These are phyloP conservation scores for Solanum chacoense DNA, from an alignment of 305 asterid species.

Conservation along the genomic window DNA sequence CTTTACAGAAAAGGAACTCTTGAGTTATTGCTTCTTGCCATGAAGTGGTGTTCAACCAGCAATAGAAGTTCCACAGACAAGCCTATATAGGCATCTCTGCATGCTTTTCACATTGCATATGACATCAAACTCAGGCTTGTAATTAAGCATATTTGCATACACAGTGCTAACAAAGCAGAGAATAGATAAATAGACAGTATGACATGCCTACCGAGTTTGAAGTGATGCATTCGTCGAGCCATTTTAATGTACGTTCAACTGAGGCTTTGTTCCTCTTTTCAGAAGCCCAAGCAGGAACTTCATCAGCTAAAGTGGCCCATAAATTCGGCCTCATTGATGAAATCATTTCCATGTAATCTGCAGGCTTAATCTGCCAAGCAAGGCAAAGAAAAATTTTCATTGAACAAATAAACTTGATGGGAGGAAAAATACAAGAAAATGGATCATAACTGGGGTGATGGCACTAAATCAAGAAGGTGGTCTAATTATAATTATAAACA, in stretches of 20 bases:
- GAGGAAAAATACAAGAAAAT: background rate
- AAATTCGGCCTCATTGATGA: constrained; percentile 70
- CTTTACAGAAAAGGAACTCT: background rate
- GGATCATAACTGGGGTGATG: background rate
- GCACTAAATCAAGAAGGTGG: background rate
- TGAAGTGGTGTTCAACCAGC: background rate
- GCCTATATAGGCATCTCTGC: background rate
- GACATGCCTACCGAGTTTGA: constrained; percentile 12
- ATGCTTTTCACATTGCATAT: background rate
- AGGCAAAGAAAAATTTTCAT: background rate
- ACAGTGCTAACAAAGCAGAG: background rate
- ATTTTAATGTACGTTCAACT: constrained; percentile 67
- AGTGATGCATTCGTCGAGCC: constrained; percentile 78
- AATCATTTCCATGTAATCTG: constrained; percentile 54
- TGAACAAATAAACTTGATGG: background rate
- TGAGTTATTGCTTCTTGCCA: background rate
- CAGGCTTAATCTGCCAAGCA: constrained; percentile 51
- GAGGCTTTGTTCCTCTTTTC: constrained; percentile 66
- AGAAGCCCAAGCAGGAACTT: constrained; percentile 92
- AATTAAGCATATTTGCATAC: background rate
- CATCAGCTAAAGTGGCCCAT: constrained; percentile 80
- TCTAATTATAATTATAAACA: background rate
- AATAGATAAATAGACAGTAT: background rate
- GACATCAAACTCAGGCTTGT: background rate
- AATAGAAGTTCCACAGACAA: background rate